Base-by-base conservation (phyloP, 2,329 filamentous ascomycete species). In the Paecilomyces variotii region DNA sequence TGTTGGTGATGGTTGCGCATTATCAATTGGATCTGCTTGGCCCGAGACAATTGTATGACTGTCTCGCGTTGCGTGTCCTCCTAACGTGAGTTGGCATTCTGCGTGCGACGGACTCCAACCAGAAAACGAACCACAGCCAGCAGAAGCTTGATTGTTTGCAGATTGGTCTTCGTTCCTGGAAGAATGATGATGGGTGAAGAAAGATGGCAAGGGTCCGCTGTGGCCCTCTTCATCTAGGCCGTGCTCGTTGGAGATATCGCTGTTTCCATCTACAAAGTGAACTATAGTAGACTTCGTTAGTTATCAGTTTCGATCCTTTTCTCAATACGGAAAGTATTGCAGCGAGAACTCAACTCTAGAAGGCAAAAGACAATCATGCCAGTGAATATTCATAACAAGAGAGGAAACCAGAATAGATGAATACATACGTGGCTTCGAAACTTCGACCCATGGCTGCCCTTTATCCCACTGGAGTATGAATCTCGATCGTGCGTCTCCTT, bases 391-490 rank as follows among this genome's bases (percentile, higher is more conserved):
- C 12, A 19, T 25, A 45, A 34, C 19, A 53, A 55, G 49, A 62
- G 56, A 27, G 25, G 30, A 14, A 49, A 19, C 56, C 49, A 56
- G 19, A 30, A 28, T 27, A 34, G 25, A 2, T 56, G n/a, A 26
- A 7, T 1, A 19, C 64, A 35, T 66, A 72, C 70, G 62, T 4
- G 66, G 65, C 4, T 57, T 61, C 32, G 67, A 65, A 9, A 68
- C 61, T n/a, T 67, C 62, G n/a, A 72, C 68, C 70, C 71, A 72
- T 2, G 65, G 62, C 58, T 72, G 71, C 5, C 62, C 58, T 2
- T 65, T 55, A 62, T 69, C 68, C 70, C 71, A 73, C 6, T 59
- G 65, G 14, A 73, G 52, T 25, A 70, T 68, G 10, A 68, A 72
- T 25, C 64, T 65, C 2, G 67, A 63, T 6, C 67, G 58, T 5